Base-by-base conservation (phyloP, 2,329 filamentous ascomycete genomes). In the Didymella pinodella region DNA sequence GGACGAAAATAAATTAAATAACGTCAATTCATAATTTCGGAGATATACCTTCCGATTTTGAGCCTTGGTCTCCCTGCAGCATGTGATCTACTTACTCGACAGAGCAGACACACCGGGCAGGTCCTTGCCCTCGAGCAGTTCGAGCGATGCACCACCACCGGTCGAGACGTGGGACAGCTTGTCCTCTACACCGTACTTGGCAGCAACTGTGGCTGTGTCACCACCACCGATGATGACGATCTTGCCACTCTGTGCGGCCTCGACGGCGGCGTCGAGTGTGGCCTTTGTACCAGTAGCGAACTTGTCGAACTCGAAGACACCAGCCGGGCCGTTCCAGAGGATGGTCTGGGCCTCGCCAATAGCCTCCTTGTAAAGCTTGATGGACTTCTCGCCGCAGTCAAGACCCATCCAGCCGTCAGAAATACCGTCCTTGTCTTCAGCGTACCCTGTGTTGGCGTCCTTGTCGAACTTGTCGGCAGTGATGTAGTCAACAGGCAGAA, bases 81-180 rank as follows among this genome's bases (percentile, higher is more conserved):
- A 59, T 63, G 54, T 68, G 64, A 59, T 75, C 78, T 84, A 88
- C 82, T 88, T 88, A 83, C 83, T 87, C 81, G 93, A 97, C 78
- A 99, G 88, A 72, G 94, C 94, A 75, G 86, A 84, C 65, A 99
- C 93, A 84, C 95, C 95, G 57, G 95, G 95, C 75, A 99, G 85
- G 66, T 92, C 94, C 87, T 99, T 99, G 81, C 95, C 95, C 87
- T 99, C 95, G 64, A 99, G 88, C 73, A 99, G 84, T 86, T 99
- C 95, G 75, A 99, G 85, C 72, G 90, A 94, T 68, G 95, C 95
- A 82, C 95, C 95, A 75, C 95, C 95, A 70, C 95, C 95, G 31
- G 95, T 99, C 49, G 93, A 97, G 65, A 99, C 95, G 83, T 99
- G 95, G 84, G 93, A 97, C 76, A 98, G 86, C 88, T 98, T 96